These are phyloP conservation scores for Schwanniomyces yamadae DNA, from an alignment of 805 yeast genomes.

Conservation along the genomic window DNA sequence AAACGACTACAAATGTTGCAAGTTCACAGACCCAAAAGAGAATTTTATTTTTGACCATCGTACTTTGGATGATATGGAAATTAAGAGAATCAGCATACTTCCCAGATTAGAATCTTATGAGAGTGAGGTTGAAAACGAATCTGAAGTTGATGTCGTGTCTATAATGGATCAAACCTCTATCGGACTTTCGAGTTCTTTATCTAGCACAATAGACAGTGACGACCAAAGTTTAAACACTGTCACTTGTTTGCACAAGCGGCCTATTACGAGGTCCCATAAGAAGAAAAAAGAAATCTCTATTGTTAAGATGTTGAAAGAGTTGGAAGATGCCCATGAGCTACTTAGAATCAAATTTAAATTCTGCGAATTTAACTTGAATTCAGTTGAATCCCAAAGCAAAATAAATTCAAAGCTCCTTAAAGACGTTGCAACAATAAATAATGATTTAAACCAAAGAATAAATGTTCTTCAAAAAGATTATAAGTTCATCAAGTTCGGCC, in stretches of 20 bases:
- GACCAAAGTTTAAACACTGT: neutral
- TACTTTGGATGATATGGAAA: neutral
- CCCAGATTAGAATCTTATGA: neutral
- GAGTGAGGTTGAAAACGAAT: constrained; percentile 7
- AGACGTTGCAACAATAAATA: neutral
- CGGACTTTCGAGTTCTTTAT: neutral
- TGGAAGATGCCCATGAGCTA: constrained; percentile 8
- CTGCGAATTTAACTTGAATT: constrained; percentile 2
- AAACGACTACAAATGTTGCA: no score
- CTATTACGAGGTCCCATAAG: neutral
- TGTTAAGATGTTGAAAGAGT: constrained; percentile 8
- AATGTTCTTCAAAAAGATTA: neutral
- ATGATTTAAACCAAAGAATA: neutral
- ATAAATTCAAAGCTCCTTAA: neutral
- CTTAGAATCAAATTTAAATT: constrained; percentile 5
- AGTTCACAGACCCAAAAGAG: no score
- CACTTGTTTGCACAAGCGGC: no score
- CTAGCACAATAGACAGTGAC: constrained; percentile 2
- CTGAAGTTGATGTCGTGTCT: constrained; percentile 12
- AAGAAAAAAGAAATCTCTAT: constrained; percentile 1
- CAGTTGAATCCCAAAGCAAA: constrained; percentile 3
- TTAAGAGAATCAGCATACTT: neutral
- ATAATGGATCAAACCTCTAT: constrained; percentile 9
- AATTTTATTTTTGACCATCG: no score
- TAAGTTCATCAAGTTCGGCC: neutral